A percentile compares a stretch with the other conserved stretches of the same genome.
phyloP scores from a whole-genome alignment of 129 eudicot genomes.

The Apium graveolens region DNA sequence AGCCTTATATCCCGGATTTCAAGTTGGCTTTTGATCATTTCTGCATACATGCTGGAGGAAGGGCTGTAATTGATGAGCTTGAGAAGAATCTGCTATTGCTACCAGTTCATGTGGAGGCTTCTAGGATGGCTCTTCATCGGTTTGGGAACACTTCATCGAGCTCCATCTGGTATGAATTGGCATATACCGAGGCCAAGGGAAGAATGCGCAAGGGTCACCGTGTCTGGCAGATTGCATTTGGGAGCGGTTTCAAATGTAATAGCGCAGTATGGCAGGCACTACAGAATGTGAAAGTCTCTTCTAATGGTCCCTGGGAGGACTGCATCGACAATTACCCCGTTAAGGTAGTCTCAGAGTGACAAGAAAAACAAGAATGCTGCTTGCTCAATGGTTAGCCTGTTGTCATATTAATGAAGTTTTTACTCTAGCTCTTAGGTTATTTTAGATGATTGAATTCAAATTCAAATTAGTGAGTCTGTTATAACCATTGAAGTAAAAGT shows the following conservation, averaged over 20 bases:
- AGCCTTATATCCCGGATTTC: constrained; percentile 74
- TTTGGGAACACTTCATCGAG: constrained; percentile 76
- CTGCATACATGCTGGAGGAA: constrained; percentile 76
- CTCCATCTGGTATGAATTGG: constrained; percentile 73
- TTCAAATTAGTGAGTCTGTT: constrained; percentile 13
- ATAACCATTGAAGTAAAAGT: constrained; percentile 22
- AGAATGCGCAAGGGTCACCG: constrained; percentile 48
- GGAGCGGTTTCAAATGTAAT: constrained; percentile 73
- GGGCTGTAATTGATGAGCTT: constrained; percentile 75
- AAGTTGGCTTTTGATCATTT: constrained; percentile 74
- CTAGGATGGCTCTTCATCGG: constrained; percentile 67
- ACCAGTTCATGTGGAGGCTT: constrained; percentile 60
- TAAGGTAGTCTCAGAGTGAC: constrained; percentile 30
- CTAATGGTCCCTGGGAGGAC: constrained; percentile 56
- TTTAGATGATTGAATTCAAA: constrained; percentile 22
- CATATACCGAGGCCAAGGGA: constrained; percentile 64
- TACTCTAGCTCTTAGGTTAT: constrained; percentile 1
- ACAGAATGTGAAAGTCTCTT: constrained; percentile 42
- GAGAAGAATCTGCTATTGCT: constrained; percentile 62
- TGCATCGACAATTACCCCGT: constrained; percentile 71
- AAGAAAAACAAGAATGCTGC: neutral
- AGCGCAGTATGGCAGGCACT: constrained; percentile 78
- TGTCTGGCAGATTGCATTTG: constrained; percentile 80
- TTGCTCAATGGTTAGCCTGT: neutral
- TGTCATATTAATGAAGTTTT: neutral